Base-by-base conservation (phyloP, 495 filamentous ascomycete genomes). In the Podospora appendiculata region DNA sequence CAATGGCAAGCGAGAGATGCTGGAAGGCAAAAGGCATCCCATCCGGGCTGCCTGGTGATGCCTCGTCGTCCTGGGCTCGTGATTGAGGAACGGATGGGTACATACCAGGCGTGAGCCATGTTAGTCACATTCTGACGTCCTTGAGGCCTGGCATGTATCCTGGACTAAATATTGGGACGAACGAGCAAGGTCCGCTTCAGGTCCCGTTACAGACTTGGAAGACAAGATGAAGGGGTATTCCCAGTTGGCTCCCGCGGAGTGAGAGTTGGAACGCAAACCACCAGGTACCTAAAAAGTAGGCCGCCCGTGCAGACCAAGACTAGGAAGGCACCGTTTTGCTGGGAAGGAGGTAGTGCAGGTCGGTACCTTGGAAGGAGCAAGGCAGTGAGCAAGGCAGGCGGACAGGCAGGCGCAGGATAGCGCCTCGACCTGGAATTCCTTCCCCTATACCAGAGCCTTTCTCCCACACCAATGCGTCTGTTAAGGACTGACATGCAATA, bases 41-140 rank as follows among this genome's bases (percentile, higher is more conserved):
- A 38, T 38, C 13, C 2, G n/a, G 41, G 41, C 41, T 43, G 41
- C 41, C 17, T 43, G 41, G 14, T 16, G 41, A 43, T 16, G 17
- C n/a, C 41, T 43, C n/a, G 41, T n/a, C 8, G 10, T 17, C n/a
- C 14, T 16, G 10, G 10, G 8, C 14, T 43, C 41, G 41, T 43
- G 17, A 43, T 25, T 25, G 25, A 5, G 8, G 17, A 6, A 13
- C 8, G 41, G 12, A 13, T 43, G 17, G 12, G 14, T 17, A 43
- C 41, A 17, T 17, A 2, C 13, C 36, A 13, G 14, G 10, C 41
- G 8, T 43, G 8, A n/a, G n/a, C 41, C 13, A 4, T 14, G 8
- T 50, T 50, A 52, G 50, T 52, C 50, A 47, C 42, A 52, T 33
- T n/a, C 33, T 46, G 42, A 41, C 43, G 36, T 42, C 38, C 13